Percentiles rank a stretch among this genome's conserved stretches.
phyloP scores from a whole-genome alignment of 768 basidiomycete genomes.

The Calocybe cyanea region DNA sequence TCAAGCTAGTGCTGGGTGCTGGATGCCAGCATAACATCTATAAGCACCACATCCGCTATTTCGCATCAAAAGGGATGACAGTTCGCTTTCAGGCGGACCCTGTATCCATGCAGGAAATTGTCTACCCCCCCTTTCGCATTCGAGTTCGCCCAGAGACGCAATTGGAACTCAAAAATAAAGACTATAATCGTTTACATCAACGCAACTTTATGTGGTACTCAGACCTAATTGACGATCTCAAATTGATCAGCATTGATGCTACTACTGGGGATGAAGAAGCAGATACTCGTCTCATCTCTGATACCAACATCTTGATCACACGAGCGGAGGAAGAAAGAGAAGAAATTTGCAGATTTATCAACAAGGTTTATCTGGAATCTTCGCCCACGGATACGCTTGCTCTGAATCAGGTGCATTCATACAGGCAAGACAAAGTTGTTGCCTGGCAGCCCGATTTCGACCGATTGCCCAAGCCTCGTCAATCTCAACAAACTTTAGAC shows the following conservation, averaged over 20 bases:
- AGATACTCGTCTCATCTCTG: constrained; percentile 56
- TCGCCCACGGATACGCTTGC: constrained; percentile 81
- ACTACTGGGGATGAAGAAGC: constrained; percentile 74
- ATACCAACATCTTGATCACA: constrained; percentile 63
- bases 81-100: constrained; percentile 86
- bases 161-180: constrained; percentile 87
- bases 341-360: constrained; percentile 70
- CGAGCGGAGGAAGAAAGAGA: constrained; percentile 73
- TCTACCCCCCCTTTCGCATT: constrained; percentile 86
- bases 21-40: constrained; percentile 95
- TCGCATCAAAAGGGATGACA: constrained; percentile 78
- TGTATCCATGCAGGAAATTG: constrained; percentile 78
- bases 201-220: constrained; percentile 76
- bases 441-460: constrained; percentile 97
- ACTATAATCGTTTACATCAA: constrained; percentile 72
- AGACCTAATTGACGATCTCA: constrained; percentile 71
- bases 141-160: constrained; percentile 84
- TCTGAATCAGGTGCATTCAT: constrained; percentile 80
- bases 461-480: constrained; percentile 70
- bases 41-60: constrained; percentile 88
- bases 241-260: constrained; percentile 72
- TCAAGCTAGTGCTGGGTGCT: constrained; percentile 80
- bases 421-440: constrained; percentile 89
- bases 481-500: constrained; percentile 39
- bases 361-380: constrained; percentile 77